Base-by-base conservation (phyloP, 148 eudicot species). In the Agrostemma githago region DNA sequence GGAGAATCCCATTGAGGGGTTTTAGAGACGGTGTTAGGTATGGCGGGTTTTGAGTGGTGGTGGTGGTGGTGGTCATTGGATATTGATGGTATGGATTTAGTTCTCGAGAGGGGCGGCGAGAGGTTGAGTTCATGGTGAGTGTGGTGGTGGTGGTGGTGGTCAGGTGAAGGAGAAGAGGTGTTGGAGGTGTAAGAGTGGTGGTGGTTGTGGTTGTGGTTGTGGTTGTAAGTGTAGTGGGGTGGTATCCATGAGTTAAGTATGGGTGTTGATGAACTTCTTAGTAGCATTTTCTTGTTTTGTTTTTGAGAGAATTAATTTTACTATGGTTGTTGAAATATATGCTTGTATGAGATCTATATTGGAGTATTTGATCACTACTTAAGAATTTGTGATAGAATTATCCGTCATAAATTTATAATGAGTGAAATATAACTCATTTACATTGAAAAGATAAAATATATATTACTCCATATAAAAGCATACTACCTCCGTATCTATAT, bases 261-360 rank as follows among this genome's bases (percentile, higher is more conserved):
- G 19, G 90, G 86, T 20, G 85, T 53, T 59, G 88, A 85, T 53
- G 85, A 77, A 71, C 86, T 85, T 64, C 86, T 79, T 41, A 85
- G 66, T 26, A 81, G 16, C 85, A 85, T 85, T 19, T 3, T 56
- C 40, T 3, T 38, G 15, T 10, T 68, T 8, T 1, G 12, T 42
- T 64, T 21, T 16, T 1, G 34, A 46, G 0, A 1, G 26, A 7
- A 8, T 8, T 26, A 7, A 8, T 8, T 26, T 19, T 8, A 16
- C 14, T 62, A 0, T 17, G 65, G 20, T 34, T 51, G 61, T 41
- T 64, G 41, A 61, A 26, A 41, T 60, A 42, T 53, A 8, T 26
- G 34, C 34, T 26, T 26, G 34, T 26, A 1, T 26, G 0, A 26
- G 34, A 26, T 26, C 34, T 26, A 26, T 26, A 26, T 26, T 26